Conservation (phyloP, 2,329 filamentous ascomycete genomes). For the Dactylellina parvicollis region DNA sequence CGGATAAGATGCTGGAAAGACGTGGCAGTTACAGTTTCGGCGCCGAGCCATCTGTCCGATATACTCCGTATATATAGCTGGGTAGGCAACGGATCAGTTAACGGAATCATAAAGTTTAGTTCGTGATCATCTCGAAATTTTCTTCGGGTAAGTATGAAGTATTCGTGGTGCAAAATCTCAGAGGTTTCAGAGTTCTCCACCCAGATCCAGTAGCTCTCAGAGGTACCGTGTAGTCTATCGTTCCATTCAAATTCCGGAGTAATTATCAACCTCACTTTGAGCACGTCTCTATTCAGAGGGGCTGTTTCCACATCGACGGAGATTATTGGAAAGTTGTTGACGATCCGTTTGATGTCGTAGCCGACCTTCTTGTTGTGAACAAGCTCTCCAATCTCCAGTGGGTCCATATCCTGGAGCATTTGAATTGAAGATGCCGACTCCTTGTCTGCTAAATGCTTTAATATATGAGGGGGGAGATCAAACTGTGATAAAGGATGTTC, state of each 20-base stretch:
- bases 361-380: constrained; percentile 93
- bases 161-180: constrained; percentile 97
- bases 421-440: constrained; percentile 78
- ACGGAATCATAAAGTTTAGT: constrained; percentile 94
- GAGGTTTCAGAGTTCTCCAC: constrained; percentile 98
- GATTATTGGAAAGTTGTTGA: constrained; percentile 92
- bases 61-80: constrained; percentile 96
- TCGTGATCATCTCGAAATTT: constrained; percentile 97
- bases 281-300: constrained; percentile 90
- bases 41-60: constrained; percentile 94
- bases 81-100: constrained; percentile 89
- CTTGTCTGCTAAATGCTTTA: constrained; percentile 86
- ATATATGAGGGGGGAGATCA: constrained; percentile 82
- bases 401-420: constrained; percentile 88
- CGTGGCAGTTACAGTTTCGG: constrained; percentile 92
- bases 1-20: constrained; percentile 98
- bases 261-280: constrained; percentile 87
- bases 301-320: constrained; percentile 93
- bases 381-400: constrained; percentile 85
- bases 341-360: constrained; percentile 78
- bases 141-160: constrained; percentile 87
- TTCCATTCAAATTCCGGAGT: constrained; percentile 95
- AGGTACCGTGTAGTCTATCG: constrained; percentile 89
- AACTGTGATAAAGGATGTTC: constrained; percentile 96
- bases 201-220: constrained; percentile 98